A percentile compares a stretch with the other conserved stretches of the same genome.
phyloP scores from a whole-genome alignment of 2,329 filamentous ascomycete genomes.

The Leptographium procerum region DNA sequence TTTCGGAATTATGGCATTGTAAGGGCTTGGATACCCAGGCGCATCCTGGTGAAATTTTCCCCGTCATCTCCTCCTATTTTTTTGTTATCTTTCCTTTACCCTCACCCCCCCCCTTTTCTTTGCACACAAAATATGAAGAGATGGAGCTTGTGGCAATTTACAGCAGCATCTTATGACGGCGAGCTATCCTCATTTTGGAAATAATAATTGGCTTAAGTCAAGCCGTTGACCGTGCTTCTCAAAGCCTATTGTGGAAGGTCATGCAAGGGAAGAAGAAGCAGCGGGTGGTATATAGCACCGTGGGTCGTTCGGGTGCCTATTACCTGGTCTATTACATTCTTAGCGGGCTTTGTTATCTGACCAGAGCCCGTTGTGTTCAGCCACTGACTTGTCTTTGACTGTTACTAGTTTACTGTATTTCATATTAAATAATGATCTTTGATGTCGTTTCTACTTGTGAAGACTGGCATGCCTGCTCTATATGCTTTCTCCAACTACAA shows the following conservation, averaged over 20 bases:
- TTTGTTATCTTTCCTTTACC: constrained; percentile 10
- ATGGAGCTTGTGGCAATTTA: background rate
- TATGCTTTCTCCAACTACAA: too few species aligned
- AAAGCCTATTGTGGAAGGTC: background rate
- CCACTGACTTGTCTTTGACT: background rate
- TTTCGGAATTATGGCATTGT: constrained; percentile 1
- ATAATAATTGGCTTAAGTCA: background rate
- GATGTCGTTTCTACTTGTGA: too few species aligned
- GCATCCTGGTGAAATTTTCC: background rate
- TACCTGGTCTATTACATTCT: background rate
- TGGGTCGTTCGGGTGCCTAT: background rate
- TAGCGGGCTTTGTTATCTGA: background rate
- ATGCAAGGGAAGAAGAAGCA: background rate
- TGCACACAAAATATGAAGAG: constrained; percentile 2
- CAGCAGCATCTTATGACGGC: background rate
- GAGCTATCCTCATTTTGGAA: too few species aligned
- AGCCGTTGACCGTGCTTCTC: background rate
- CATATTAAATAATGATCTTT: background rate
- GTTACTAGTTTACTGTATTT: background rate
- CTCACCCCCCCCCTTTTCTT: constrained; percentile 8
- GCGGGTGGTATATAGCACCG: background rate
- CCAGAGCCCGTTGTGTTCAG: background rate
- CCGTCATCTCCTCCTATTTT: too few species aligned
- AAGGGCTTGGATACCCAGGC: constrained; percentile 7
- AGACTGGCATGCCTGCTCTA: too few species aligned